These are phyloP conservation scores for Russula olivacea DNA, from an alignment of 768 basidiomycete genomes.

Conservation along the genomic window DNA sequence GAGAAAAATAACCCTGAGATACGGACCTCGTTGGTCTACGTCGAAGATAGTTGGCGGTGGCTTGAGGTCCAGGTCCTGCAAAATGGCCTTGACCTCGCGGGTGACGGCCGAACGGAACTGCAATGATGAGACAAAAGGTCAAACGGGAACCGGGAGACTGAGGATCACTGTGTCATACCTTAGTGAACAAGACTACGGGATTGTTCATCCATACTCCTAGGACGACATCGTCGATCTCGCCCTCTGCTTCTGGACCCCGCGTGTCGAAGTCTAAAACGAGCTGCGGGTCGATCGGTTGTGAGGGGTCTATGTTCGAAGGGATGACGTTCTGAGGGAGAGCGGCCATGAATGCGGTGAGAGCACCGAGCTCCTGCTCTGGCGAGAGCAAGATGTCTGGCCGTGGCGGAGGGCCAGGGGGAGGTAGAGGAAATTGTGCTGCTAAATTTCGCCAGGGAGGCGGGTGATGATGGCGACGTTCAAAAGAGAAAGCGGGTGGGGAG, in stretches of 20 bases:
- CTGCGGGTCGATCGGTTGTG: conserved; percentile 65
- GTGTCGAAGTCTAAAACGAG: conserved; percentile 82
- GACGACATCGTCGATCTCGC: conserved; percentile 55
- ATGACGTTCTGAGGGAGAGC: conserved; percentile 72
- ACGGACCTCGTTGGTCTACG: conserved; percentile 54
- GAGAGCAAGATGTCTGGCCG: conserved; percentile 44
- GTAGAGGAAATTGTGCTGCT: conserved; percentile 2
- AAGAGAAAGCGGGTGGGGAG: conserved; percentile 12
- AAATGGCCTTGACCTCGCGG: conserved; percentile 58
- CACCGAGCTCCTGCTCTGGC: conserved; percentile 61
- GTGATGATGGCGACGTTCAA: neutral
- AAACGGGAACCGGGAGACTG: neutral
- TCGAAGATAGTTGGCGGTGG: conserved; percentile 66
- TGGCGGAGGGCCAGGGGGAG: conserved; percentile 21
- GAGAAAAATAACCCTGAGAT: neutral
- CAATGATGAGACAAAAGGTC: neutral
- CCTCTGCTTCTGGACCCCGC: conserved; percentile 49
- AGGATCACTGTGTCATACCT: conserved; percentile 39
- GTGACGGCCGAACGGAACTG: conserved; percentile 60
- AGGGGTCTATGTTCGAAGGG: conserved; percentile 58
- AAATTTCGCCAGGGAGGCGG: conserved; percentile 11
- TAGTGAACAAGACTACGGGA: conserved; percentile 70
- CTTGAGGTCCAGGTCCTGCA: conserved; percentile 49
- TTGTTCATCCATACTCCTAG: conserved; percentile 65
- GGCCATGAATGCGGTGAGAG: conserved; percentile 65